Conservation (phyloP, 2,329 filamentous ascomycete species). For the Penicillium sp. region DNA sequence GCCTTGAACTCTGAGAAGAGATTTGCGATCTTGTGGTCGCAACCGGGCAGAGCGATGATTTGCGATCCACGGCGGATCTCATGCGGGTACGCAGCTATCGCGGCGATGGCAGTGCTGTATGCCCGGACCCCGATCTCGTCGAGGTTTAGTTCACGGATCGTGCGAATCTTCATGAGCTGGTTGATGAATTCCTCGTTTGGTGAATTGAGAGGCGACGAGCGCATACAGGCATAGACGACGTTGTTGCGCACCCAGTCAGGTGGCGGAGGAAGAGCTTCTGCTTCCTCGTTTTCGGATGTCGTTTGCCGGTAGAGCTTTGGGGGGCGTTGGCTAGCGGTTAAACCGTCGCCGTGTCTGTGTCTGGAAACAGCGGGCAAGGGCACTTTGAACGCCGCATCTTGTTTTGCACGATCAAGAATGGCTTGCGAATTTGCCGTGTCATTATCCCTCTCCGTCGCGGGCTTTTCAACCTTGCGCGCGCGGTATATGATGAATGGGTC, state of each 20-base stretch:
- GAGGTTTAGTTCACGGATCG: conserved; percentile 69
- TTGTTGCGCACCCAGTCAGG: conserved; percentile 72
- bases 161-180: conserved; percentile 75
- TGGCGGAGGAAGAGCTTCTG: conserved; percentile 62
- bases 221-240: conserved; percentile 77
- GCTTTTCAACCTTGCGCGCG: conserved; percentile 50
- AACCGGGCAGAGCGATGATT: conserved; percentile 70
- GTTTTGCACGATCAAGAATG: conserved; percentile 61
- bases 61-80: conserved; percentile 52
- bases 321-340: conserved; percentile 32
- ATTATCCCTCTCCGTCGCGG: conserved; percentile 24
- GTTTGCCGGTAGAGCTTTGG: conserved; percentile 67
- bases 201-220: conserved; percentile 70
- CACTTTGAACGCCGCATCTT: conserved; percentile 42
- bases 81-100: conserved; percentile 79
- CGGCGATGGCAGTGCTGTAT: conserved; percentile 85
- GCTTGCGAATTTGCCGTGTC: conserved; percentile 22
- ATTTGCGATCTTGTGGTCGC: conserved; percentile 76
- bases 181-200: conserved; percentile 78
- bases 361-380: conserved; percentile 16
- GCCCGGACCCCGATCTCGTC: conserved; percentile 83
- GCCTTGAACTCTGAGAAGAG: conserved; percentile 78
- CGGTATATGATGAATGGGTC: conserved; percentile 58
- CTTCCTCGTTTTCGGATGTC: conserved; percentile 76
- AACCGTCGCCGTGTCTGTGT: conserved; percentile 26